phyloP scores from a whole-genome alignment of 2,329 filamentous ascomycete genomes.

The Atkinsonella hypoxylon region DNA sequence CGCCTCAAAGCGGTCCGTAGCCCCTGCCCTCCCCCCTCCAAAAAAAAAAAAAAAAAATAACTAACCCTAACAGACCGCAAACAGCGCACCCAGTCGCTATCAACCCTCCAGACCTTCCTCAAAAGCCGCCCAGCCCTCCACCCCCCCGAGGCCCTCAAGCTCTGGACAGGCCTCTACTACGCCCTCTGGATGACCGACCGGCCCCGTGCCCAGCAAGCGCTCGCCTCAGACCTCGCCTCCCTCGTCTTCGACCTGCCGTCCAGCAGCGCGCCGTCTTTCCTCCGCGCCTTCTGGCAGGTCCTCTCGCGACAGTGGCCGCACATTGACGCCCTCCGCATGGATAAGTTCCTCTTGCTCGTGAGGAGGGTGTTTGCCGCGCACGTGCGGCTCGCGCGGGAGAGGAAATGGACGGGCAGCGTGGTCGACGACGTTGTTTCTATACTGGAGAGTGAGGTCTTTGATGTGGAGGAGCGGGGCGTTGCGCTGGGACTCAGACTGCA shows the following conservation, averaged over 20 bases:
- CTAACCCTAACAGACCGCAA: conserved; percentile 49
- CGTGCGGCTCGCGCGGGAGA: conserved; percentile 36
- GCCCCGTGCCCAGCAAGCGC: conserved; percentile 71
- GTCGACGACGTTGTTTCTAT: conserved; percentile 17
- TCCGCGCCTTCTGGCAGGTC: conserved; percentile 60
- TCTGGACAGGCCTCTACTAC: conserved; percentile 94
- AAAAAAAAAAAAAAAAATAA: too few species aligned
- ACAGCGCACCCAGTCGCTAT: conserved; percentile 64
- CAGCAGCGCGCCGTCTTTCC: conserved; percentile 31
- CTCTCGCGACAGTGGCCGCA: conserved; percentile 60
- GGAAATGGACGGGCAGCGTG: conserved; percentile 19
- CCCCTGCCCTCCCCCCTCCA: conserved; percentile 3
- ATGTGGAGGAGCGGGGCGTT: conserved; percentile 37
- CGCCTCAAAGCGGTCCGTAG: conserved; percentile 66
- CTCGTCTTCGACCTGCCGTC: conserved; percentile 47
- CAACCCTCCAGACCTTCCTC: conserved; percentile 68
- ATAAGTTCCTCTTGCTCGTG: conserved; percentile 85
- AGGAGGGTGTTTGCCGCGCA: conserved; percentile 66
- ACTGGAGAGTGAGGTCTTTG: conserved; percentile 21
- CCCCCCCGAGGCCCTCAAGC: conserved; percentile 64
- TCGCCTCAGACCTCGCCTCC: conserved; percentile 64
- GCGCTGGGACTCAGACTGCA: conserved; percentile 81
- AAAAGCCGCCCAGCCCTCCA: conserved; percentile 39
- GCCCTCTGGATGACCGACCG: conserved; percentile 91
- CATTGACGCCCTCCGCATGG: conserved; percentile 67